Evolutionary conservation across 2,329 filamentous ascomycete genomes (phyloP).

Genomic region (Didymella pinodella): DNA sequence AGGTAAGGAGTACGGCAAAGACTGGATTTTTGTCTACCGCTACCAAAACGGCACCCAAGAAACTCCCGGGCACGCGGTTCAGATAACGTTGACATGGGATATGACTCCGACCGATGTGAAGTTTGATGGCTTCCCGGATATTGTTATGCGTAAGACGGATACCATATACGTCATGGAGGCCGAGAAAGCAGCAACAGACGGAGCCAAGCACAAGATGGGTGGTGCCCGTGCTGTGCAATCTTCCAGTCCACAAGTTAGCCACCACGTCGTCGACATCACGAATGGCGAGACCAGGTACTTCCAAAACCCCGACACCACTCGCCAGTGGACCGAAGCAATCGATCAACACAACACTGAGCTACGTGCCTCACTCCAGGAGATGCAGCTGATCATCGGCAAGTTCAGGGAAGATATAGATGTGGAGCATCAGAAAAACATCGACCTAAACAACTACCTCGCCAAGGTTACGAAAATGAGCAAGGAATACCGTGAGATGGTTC

Average conservation of each 20-base stretch:
- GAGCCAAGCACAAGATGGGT: neutral
- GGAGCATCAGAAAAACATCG: neutral
- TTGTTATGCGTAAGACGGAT: conserved; percentile 19
- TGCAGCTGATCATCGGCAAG: neutral
- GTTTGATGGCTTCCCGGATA: conserved; percentile 11
- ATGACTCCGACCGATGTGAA: conserved; percentile 23
- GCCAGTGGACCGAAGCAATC: neutral
- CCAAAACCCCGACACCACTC: conserved; percentile 3
- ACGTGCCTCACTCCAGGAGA: neutral
- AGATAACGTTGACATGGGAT: conserved; percentile 22
- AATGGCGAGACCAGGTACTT: conserved; percentile 3
- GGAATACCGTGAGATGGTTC: neutral
- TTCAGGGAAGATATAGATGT: neutral
- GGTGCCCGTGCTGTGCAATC: conserved; percentile 1
- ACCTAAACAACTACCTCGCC: neutral
- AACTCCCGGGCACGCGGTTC: neutral
- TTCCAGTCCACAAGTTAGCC: neutral
- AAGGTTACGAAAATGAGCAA: neutral
- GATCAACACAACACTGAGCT: neutral
- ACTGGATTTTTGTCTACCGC: conserved; percentile 26
- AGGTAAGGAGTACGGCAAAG: conserved; percentile 20
- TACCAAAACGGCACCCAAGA: conserved; percentile 4
- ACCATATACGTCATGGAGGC: conserved; percentile 24
- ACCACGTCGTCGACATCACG: neutral
- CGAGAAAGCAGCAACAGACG: neutral